phyloP scores from a whole-genome alignment of 805 yeast genomes.

The Candida patagonica region DNA sequence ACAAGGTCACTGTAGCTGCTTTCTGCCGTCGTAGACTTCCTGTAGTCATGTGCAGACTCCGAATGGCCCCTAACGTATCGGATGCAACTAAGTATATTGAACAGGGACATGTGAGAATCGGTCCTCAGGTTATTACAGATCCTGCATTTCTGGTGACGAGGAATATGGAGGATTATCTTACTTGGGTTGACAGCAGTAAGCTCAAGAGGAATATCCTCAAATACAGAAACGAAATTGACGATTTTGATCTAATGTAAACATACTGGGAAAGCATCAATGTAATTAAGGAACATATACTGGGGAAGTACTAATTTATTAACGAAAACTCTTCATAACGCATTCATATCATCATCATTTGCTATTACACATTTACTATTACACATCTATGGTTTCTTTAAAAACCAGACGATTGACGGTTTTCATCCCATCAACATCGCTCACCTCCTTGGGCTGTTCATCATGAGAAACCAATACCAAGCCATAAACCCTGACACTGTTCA shows the following conservation, averaged over 20 bases:
- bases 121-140: slow-evolving; percentile 91
- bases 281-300: neutral
- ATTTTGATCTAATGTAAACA: slow-evolving; percentile 42
- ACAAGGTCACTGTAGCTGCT: slow-evolving; percentile 85
- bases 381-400: slow-evolving; percentile 53
- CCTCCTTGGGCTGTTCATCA: slow-evolving; percentile 8
- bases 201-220: slow-evolving; percentile 81
- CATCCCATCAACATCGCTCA: slow-evolving; percentile 50
- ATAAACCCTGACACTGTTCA: slow-evolving; percentile 63
- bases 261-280: neutral
- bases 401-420: slow-evolving; percentile 54
- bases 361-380: slow-evolving; percentile 22
- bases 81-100: slow-evolving; percentile 90
- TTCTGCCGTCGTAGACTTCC: slow-evolving; percentile 87
- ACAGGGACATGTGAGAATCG: slow-evolving; percentile 96
- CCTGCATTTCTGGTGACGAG: slow-evolving; percentile 92
- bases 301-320: neutral
- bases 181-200: slow-evolving; percentile 97
- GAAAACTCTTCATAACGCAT: neutral
- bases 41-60: slow-evolving; percentile 86
- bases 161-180: slow-evolving; percentile 89
- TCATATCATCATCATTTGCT: neutral
- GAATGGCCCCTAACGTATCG: slow-evolving; percentile 81
- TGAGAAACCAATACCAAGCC: slow-evolving; percentile 64
- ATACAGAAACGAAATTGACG: slow-evolving; percentile 65